These are phyloP conservation scores for Phaeophleospora eucalypticola DNA, from an alignment of 2,329 filamentous ascomycete genomes.

Conservation along the genomic window DNA sequence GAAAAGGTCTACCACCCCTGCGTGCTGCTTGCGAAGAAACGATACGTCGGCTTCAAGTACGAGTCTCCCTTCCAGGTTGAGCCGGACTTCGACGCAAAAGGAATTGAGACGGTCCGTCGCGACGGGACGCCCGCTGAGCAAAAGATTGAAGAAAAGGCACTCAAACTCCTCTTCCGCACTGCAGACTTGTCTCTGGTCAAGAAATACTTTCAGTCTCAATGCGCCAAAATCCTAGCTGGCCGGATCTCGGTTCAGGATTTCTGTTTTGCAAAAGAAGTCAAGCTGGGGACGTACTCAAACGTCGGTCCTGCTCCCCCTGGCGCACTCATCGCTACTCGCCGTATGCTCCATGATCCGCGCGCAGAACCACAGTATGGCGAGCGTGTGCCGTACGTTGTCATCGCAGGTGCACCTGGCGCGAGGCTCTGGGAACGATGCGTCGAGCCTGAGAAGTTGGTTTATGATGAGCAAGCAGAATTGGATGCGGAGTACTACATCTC, in stretches of 20 bases:
- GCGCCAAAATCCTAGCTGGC: slow-evolving; percentile 85
- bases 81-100: slow-evolving; percentile 95
- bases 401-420: slow-evolving; percentile 81
- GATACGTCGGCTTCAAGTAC: slow-evolving; percentile 97
- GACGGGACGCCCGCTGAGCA: slow-evolving; percentile 95
- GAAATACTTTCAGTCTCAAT: slow-evolving; percentile 82
- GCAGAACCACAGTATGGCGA: slow-evolving; percentile 93
- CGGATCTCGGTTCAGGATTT: slow-evolving; percentile 90
- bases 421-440: slow-evolving; percentile 86
- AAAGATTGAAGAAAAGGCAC: slow-evolving; percentile 88
- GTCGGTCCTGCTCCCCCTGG: slow-evolving; percentile 77
- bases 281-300: slow-evolving; percentile 81
- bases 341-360: slow-evolving; percentile 81
- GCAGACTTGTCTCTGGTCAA: slow-evolving; percentile 87
- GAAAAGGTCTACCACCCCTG: slow-evolving; percentile 98
- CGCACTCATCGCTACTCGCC: slow-evolving; percentile 78
- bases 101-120: slow-evolving; percentile 92
- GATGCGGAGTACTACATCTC: slow-evolving; percentile 96
- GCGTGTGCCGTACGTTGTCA: slow-evolving; percentile 88
- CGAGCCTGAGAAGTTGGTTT: slow-evolving; percentile 74
- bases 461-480: slow-evolving; percentile 71
- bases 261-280: slow-evolving; percentile 90
- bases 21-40: slow-evolving; percentile 90
- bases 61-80: slow-evolving; percentile 69
- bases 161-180: slow-evolving; percentile 86